Evolutionary conservation across 257 asterid species (phyloP).

Genomic region (Apocynum venetum): DNA sequence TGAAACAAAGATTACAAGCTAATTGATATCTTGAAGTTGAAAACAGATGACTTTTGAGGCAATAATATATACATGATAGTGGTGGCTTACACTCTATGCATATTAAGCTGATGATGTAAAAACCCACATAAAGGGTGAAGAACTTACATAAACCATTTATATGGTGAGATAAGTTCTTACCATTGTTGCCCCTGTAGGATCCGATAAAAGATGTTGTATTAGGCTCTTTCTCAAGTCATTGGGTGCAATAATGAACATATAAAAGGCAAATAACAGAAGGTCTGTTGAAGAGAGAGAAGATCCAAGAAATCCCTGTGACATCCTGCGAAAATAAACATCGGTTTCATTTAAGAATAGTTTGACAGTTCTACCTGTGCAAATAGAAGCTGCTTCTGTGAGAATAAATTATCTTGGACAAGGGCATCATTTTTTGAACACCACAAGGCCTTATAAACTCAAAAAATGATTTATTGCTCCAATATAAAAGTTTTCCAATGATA

Average conservation of each 20-base stretch:
- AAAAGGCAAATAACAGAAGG: conserved; percentile 76
- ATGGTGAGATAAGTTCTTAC: conserved; percentile 69
- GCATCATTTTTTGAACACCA: too few species aligned
- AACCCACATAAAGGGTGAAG: not conserved
- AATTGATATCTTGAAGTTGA: not conserved
- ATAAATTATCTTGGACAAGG: too few species aligned
- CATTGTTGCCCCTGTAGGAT: conserved; percentile 93
- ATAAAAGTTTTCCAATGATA: too few species aligned
- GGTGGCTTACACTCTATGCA: not conserved
- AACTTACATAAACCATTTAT: conserved; percentile 20
- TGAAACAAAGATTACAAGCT: not conserved
- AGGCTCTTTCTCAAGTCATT: conserved; percentile 86
- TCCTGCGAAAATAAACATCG: conserved; percentile 45
- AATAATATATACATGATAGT: conserved; percentile 6
- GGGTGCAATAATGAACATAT: conserved; percentile 92
- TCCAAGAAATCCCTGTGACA: conserved; percentile 99
- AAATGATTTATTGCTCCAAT: too few species aligned
- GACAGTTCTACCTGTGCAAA: not conserved
- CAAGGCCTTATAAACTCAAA: not conserved
- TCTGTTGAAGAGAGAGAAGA: conserved; percentile 84
- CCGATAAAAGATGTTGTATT: conserved; percentile 83
- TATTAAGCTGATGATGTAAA: conserved; percentile 6
- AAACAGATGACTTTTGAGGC: not conserved
- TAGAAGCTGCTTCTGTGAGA: not conserved
- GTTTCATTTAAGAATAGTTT: not conserved